Evolutionary conservation across 208 protist genomes (phyloP).

Genomic region (Crithidia bombi): DNA sequence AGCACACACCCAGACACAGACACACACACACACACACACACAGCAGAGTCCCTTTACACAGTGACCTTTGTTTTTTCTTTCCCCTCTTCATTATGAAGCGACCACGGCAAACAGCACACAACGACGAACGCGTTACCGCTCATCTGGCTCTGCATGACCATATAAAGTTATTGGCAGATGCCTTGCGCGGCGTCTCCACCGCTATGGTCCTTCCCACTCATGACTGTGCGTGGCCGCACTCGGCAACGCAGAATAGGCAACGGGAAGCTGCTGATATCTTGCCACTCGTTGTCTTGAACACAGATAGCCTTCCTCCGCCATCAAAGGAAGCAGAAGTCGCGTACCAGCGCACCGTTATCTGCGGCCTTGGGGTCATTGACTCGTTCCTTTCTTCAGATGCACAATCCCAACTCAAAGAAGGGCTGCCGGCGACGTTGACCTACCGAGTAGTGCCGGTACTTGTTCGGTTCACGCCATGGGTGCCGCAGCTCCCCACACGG

Average conservation of each 20-base stretch:
- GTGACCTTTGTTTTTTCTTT: constrained; percentile 10
- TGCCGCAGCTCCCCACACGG: constrained; percentile 1
- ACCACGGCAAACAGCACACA: no score
- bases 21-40: constrained; percentile 3
- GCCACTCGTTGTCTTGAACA: background rate
- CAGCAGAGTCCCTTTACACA: no score
- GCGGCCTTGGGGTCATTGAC: constrained; percentile 10
- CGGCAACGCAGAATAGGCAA: background rate
- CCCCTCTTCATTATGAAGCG: constrained; percentile 3
- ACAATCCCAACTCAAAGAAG: background rate
- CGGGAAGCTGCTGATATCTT: background rate
- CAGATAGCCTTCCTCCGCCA: background rate
- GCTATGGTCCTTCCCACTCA: background rate
- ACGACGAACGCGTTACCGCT: no score
- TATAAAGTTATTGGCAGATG: background rate
- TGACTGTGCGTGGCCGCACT: background rate
- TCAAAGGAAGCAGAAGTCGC: no score
- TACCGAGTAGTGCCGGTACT: constrained; percentile 5
- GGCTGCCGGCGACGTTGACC: background rate
- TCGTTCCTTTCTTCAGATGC: background rate
- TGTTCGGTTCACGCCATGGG: background rate
- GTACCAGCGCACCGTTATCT: background rate
- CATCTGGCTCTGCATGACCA: no score
- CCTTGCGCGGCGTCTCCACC: background rate
- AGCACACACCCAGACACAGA: no score